phyloP scores from a whole-genome alignment of 495 filamentous ascomycete genomes.

The Aspergillus mulundensis region DNA sequence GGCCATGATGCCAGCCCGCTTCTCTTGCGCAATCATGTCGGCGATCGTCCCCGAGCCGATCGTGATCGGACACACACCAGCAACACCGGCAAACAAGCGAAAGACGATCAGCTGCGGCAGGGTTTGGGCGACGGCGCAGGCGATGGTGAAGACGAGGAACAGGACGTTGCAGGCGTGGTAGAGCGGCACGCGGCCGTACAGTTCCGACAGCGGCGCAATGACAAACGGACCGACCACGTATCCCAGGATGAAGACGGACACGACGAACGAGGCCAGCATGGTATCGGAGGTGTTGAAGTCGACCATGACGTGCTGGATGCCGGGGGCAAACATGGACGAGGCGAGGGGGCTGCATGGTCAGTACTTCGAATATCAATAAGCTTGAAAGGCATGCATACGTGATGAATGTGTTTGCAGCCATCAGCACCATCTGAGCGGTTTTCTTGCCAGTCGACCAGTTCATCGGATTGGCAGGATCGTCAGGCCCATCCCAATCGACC shows the following conservation, averaged over 20 bases:
- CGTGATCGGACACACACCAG: conserved; percentile 40
- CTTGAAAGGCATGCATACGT: conserved; percentile 41
- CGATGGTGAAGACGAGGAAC: conserved; percentile 44
- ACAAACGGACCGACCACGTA: conserved; percentile 34
- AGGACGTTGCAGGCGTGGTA: conserved; percentile 40
- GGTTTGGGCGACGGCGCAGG: conserved; percentile 38
- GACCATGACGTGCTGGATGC: conserved; percentile 46
- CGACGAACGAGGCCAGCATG: conserved; percentile 32
- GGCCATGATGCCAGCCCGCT: conserved; percentile 43
- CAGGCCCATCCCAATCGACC: conserved; percentile 50
- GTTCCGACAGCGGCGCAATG: conserved; percentile 42
- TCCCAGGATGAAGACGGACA: conserved; percentile 42
- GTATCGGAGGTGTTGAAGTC: conserved; percentile 47
- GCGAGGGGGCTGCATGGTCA: conserved; percentile 38
- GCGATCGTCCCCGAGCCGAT: conserved; percentile 46
- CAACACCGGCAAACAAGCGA: conserved; percentile 42
- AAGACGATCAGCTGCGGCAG: conserved; percentile 44
- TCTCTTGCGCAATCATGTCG: conserved; percentile 38
- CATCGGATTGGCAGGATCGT: conserved; percentile 55
- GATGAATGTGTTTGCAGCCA: conserved; percentile 53
- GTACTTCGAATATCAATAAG: too few species aligned
- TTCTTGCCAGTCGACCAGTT: conserved; percentile 57
- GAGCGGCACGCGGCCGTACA: conserved; percentile 40
- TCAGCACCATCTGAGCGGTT: conserved; percentile 39
- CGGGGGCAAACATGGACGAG: conserved; percentile 63